Percentiles rank a stretch among this genome's conserved stretches.
Conservation (phyloP, 495 filamentous ascomycete species). For the Hyaloscypha bicolor region DNA sequence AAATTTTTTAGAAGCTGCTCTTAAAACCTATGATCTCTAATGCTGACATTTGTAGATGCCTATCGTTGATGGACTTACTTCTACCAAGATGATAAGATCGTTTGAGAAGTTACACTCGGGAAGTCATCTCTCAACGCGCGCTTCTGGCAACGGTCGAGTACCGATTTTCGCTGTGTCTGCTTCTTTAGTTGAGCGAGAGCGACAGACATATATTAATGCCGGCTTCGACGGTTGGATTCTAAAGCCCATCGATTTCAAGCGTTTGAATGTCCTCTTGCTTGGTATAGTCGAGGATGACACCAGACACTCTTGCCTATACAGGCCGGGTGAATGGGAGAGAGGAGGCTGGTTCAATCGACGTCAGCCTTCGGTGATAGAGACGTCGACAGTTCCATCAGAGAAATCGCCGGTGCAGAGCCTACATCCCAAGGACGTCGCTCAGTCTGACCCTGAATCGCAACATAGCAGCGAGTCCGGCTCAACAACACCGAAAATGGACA, state of each 20-base stretch:
- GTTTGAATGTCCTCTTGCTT: conserved; percentile 60
- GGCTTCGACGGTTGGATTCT: conserved; percentile 93
- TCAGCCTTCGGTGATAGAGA: conserved; percentile 1
- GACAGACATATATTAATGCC: conserved; percentile 68
- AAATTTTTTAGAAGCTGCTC: neutral
- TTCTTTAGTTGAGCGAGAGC: conserved; percentile 73
- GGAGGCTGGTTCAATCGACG: conserved; percentile 68
- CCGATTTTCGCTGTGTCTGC: conserved; percentile 93
- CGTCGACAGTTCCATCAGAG: conserved; percentile 2
- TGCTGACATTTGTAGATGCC: conserved; percentile 61
- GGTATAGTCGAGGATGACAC: conserved; percentile 56
- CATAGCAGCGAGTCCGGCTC: conserved; percentile 26
- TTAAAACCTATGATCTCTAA: conserved; percentile 39
- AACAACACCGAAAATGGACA: conserved; percentile 14
- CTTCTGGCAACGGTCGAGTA: conserved; percentile 55
- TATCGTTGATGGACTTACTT: conserved; percentile 84
- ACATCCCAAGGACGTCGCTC: neutral
- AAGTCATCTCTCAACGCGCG: conserved; percentile 48
- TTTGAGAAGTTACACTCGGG: conserved; percentile 55
- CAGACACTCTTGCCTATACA: conserved; percentile 55
- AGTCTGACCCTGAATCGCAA: conserved; percentile 1
- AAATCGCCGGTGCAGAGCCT: conserved; percentile 9
- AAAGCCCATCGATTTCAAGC: conserved; percentile 74
- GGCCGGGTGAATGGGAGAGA: conserved; percentile 67
- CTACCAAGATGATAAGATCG: conserved; percentile 79